Base-by-base conservation (phyloP, 495 filamentous ascomycete species). In the Clavariopsis aquatica region DNA sequence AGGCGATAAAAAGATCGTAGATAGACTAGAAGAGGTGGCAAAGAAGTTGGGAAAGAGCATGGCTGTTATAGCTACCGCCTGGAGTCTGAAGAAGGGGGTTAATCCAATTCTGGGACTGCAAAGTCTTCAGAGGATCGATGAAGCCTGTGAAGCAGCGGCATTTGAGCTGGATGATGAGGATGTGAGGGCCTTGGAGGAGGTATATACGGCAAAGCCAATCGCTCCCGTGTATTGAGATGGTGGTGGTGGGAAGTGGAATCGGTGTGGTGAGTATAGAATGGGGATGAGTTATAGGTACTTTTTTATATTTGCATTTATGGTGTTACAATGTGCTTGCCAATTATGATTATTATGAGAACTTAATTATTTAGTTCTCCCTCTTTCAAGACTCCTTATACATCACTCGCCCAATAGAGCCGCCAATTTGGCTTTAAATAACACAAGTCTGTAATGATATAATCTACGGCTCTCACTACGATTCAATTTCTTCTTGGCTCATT, bases 31-130 rank as follows among this genome's bases (percentile, higher is more conserved):
- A 57, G 56, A 71, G 45, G 45, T 73, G 22, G 67, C 70, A n/a
- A 65, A 70, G 63, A 68, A 65, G 59, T 23, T 62, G 34, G 63
- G 63, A 0, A 57, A 61, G 9, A 73, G 59, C 24, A 75, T 75
- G 73, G 60, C 73, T 28, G 26, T 15, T 9, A 57, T 74, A 28
- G 69, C 72, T 1, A 73, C 63, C 1, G 72, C 73, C 0, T 75
- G 72, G 72, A 51, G 63, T 52, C 24, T 76, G 10, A 55, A 49
- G 23, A 71, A 72, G 54, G 72, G 73, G 6, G 57, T 61, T 1
- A 69, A 62, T 56, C 75, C 75, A 27, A 77, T 77, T 41, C 59
- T 75, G 57, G 75, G 75, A 17, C 41, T 77, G 63, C 51, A 43
- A 10, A 71, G 63, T 54, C 66, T 67, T 49, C 62, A 73, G 66